Evolutionary conservation across 1,284 basidiomycete species (phyloP).

Genomic region (Nidula niveotomentosa): DNA sequence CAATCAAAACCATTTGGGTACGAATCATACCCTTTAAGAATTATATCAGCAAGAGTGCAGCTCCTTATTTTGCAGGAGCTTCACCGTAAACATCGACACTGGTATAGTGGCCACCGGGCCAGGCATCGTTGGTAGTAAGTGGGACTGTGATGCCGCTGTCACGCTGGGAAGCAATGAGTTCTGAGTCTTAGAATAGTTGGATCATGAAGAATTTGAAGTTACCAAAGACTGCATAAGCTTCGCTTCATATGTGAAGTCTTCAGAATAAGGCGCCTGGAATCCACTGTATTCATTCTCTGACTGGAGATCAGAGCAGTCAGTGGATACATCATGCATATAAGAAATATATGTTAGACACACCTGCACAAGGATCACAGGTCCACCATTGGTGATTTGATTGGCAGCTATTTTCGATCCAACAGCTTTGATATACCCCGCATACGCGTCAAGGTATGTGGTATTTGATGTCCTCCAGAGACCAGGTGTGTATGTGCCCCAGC

Average conservation of each 20-base stretch:
- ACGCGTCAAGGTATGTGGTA: constrained; percentile 41
- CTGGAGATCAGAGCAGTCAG: constrained; percentile 15
- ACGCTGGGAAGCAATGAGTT: constrained; percentile 23
- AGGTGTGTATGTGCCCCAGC: constrained; percentile 45
- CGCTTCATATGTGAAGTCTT: constrained; percentile 44
- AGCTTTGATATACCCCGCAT: constrained; percentile 36
- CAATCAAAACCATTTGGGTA: constrained; percentile 61
- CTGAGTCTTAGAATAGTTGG: background rate
- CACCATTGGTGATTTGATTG: constrained; percentile 51
- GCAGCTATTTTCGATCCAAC: constrained; percentile 39
- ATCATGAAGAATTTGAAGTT: background rate
- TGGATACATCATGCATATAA: constrained; percentile 1
- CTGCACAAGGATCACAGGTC: constrained; percentile 55
- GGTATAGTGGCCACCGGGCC: constrained; percentile 40
- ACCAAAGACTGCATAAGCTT: constrained; percentile 37
- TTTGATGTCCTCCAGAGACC: constrained; percentile 47
- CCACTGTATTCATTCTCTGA: constrained; percentile 53
- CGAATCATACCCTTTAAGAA: constrained; percentile 39
- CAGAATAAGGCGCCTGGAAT: constrained; percentile 33
- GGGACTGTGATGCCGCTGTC: constrained; percentile 44
- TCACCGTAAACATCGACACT: constrained; percentile 45
- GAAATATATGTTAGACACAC: constrained; percentile 16
- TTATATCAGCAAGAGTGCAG: background rate
- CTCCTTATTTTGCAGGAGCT: background rate
- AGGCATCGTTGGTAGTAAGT: constrained; percentile 44